Base-by-base conservation (phyloP, 441 rosid species). In the Gossypium armourianum region DNA sequence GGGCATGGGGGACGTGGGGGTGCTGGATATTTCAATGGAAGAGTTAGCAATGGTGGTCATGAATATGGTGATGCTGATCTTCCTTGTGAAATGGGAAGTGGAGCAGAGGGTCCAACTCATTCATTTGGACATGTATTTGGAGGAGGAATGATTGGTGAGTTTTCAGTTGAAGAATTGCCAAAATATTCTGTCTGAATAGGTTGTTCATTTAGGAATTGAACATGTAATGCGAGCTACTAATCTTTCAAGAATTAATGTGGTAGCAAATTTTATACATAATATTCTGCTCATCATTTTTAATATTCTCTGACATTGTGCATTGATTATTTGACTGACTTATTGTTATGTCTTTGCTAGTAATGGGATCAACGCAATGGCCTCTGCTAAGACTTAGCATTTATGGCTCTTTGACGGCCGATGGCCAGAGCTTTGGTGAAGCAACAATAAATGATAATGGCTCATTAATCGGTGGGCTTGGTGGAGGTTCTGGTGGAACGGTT, bases 1-100 rank as follows among this genome's bases (percentile, higher is more conserved):
- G 97, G 99, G 71, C 99, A 95, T 70, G 97, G 99, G 16, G 99
- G 99, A 74, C 75, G 85, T 73, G 99, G 99, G 69, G 99, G 99
- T 67, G 86, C 96, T 68, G 99, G 99, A 74, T 83, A 79, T 81
- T 95, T 83, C 83, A 86, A 92, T 68, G 97, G 97, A 65, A 86
- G 85, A 73, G 80, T 88, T 71, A 85, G 91, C 79, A 84, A 74
- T 72, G 97, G 99, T 77, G 99, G 99, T 75, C 84, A 79, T 72
- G 78, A 81, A 68, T 95, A 95, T 72, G 99, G 99, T 21, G 82
- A 82, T 83, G 89, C 97, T 52, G 90, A 85, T 80, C 87, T 95
- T 80, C 99, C 99, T 55, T 95, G 99, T 49, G 97, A 95, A 79
- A 79, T 90, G 84, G 99, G 99, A 68, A 95, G 99, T 77, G 99